Evolutionary conservation across 2,329 filamentous ascomycete species (phyloP), one percentile per base, ranked within the genome.

Genomic region (Epicoccum nigrum): DNA sequence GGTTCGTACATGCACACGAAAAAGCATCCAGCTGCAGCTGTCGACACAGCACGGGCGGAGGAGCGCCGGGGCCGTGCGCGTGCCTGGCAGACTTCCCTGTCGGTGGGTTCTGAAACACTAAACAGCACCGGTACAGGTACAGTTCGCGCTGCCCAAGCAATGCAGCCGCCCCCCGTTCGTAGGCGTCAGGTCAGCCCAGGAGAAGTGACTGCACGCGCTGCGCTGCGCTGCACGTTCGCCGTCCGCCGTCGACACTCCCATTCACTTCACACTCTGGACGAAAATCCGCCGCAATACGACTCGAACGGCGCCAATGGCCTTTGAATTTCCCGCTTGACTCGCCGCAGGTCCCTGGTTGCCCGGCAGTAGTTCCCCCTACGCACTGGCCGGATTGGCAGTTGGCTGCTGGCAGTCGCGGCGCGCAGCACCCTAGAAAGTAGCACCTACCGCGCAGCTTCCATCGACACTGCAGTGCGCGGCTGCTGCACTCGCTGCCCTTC

Each of bases 271-370:
- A n/a, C n/a, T n/a, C n/a, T n/a, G n/a, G n/a, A n/a, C n/a, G n/a
- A n/a, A n/a, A n/a, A n/a, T n/a, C n/a, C 44, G 50, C 53, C 40
- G 52, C 45, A 23, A 40, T 21, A 7, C 25, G 39, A 48, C 23
- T 12, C 4, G 33, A 12, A 11, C 17, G 48, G 50, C 35, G 28
- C 51, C 53, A 53, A 62, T 60, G 54, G 56, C 52, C 46, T 35
- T 46, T 41, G 17, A 23, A 23, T 23, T 8, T 39, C 37, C 40
- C 34, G 43, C 47, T 45, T 64, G 61, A 58, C 49, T 45, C 49
- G 49, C 33, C 11, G 40, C 38, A 11, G 40, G 9, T 44, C 32
- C 32, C 34, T 45, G 47, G 20, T 32, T 38, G 17, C 15, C 21
- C 25, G 8, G 39, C 13, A 30, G 28, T n/a, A n/a, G n/a, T 30